A percentile compares a stretch with the other conserved stretches of the same genome.
These are phyloP conservation scores for Xerocomellus dryophilus DNA, from an alignment of 768 basidiomycete genomes.

Conservation along the genomic window DNA sequence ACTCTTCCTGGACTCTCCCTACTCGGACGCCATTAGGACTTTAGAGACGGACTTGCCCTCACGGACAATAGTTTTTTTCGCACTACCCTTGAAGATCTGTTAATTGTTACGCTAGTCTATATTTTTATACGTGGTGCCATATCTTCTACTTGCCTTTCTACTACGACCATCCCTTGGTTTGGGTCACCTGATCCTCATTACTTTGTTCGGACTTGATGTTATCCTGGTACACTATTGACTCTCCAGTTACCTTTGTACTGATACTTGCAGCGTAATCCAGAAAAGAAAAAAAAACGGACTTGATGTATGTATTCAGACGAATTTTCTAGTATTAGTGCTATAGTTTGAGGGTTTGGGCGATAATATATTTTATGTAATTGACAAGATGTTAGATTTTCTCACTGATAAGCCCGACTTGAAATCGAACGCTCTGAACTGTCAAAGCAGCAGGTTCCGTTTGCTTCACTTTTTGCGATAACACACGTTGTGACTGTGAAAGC, in stretches of 20 bases:
- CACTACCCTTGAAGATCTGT: constrained; percentile 12
- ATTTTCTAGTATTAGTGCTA: not conserved
- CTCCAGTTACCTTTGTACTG: constrained; percentile 6
- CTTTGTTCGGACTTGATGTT: constrained; percentile 11
- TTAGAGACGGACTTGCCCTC: constrained; percentile 27
- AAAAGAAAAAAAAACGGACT: constrained; percentile 81
- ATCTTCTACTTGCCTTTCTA: constrained; percentile 6
- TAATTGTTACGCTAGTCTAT: constrained; percentile 32
- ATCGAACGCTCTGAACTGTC: not conserved
- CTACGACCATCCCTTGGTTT: not conserved
- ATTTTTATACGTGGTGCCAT: constrained; percentile 25
- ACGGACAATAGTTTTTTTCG: constrained; percentile 15
- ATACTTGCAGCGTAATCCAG: constrained; percentile 21
- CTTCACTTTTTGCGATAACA: not conserved
- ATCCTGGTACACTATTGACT: constrained; percentile 12
- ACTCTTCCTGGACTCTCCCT: constrained; percentile 18
- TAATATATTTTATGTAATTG: not conserved
- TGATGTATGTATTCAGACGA: constrained; percentile 60
- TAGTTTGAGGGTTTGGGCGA: not conserved
- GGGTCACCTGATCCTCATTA: not conserved
- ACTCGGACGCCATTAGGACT: constrained; percentile 23
- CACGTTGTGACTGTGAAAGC: not conserved
- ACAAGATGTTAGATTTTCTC: not conserved
- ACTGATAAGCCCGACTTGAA: no score
- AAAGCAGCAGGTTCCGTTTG: no score